A percentile compares a stretch with the other conserved stretches of the same genome.
These are phyloP conservation scores for Hanseniaspora osmophila DNA, from an alignment of 805 yeast genomes.

Conservation along the genomic window DNA sequence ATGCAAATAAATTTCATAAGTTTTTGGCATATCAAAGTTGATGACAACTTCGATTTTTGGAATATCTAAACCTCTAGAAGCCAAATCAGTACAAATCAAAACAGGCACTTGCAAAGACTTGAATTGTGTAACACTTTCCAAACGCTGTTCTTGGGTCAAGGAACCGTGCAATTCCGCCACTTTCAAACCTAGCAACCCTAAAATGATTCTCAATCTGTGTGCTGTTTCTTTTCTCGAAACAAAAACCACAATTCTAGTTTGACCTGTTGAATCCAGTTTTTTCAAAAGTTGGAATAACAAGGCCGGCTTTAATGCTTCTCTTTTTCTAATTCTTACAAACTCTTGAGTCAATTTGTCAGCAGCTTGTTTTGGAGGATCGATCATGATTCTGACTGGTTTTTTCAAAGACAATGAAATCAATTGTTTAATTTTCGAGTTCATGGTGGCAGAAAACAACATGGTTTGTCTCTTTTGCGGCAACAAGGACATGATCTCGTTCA, in stretches of 20 bases:
- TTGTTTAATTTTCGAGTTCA: constrained; percentile 86
- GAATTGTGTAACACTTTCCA: constrained; percentile 68
- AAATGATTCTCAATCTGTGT: constrained; percentile 63
- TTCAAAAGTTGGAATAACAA: constrained; percentile 58
- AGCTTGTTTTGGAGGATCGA: constrained; percentile 90
- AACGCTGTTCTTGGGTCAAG: constrained; percentile 83
- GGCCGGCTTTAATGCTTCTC: constrained; percentile 75
- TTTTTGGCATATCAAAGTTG: constrained; percentile 91
- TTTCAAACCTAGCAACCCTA: constrained; percentile 62
- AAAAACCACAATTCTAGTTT: constrained; percentile 72
- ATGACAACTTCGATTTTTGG: constrained; percentile 92
- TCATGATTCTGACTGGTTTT: constrained; percentile 88
- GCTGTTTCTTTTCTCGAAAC: constrained; percentile 87
- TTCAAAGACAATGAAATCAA: constrained; percentile 76
- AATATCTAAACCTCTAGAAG: constrained; percentile 97
- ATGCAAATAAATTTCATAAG: constrained; percentile 82
- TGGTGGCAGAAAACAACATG: constrained; percentile 88
- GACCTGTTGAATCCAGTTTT: constrained; percentile 45
- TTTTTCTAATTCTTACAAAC: constrained; percentile 85
- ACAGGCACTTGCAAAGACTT: constrained; percentile 74
- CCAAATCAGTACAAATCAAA: constrained; percentile 90
- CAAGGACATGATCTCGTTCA: constrained; percentile 75
- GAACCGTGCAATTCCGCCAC: constrained; percentile 78
- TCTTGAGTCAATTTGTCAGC: constrained; percentile 86
- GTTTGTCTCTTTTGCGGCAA: constrained; percentile 91